A percentile compares a stretch with the other conserved stretches of the same genome.
phyloP scores from a whole-genome alignment of 495 filamentous ascomycete genomes.

The Cercophora samala region DNA sequence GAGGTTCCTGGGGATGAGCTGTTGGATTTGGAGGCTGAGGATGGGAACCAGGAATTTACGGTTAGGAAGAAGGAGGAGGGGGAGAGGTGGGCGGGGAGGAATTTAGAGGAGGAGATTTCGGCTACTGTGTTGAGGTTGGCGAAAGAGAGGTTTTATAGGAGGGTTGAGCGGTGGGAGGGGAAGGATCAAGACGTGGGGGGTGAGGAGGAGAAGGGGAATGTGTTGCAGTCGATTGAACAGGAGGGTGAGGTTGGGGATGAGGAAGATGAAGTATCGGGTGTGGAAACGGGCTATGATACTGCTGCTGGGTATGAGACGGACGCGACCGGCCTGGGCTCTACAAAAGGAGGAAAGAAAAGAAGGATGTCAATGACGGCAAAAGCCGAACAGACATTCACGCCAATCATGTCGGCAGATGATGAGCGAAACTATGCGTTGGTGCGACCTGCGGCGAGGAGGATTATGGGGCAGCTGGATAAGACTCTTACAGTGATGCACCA shows the following conservation, averaged over 20 bases:
- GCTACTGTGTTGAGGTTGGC: constrained; percentile 48
- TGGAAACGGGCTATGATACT: background rate
- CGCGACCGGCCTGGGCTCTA: background rate
- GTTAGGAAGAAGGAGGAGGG: background rate
- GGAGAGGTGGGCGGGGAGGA: constrained; percentile 46
- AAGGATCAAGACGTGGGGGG: background rate
- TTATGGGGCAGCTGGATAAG: constrained; percentile 62
- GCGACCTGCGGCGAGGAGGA: constrained; percentile 59
- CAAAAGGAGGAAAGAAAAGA: background rate
- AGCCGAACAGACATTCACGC: constrained; percentile 21
- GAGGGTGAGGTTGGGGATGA: constrained; percentile 13
- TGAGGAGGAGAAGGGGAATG: constrained; percentile 3
- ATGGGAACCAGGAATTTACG: background rate
- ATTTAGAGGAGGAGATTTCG: constrained; percentile 59
- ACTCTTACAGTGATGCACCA: constrained; percentile 66
- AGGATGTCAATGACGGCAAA: constrained; percentile 8
- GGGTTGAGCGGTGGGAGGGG: background rate
- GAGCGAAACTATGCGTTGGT: constrained; percentile 58
- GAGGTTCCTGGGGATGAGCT: constrained; percentile 1
- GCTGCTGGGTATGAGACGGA: background rate
- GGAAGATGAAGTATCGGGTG: background rate
- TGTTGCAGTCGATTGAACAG: constrained; percentile 34
- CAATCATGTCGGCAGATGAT: constrained; percentile 48
- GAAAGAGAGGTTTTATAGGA: background rate
- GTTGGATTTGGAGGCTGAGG: background rate